phyloP scores from a whole-genome alignment of 306 rosid genomes.

The Cercis canadensis region DNA sequence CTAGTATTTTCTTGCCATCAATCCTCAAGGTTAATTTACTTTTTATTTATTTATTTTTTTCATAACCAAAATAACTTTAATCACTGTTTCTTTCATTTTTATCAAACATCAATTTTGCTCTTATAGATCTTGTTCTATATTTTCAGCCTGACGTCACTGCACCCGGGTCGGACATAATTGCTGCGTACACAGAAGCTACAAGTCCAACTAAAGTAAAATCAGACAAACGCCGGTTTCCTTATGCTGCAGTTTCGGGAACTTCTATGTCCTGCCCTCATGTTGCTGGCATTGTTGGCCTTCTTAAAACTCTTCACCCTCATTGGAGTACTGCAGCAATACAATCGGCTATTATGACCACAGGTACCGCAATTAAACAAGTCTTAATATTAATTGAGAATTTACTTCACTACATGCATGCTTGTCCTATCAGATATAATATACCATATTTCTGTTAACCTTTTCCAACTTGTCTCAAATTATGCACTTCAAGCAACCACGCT shows the following conservation, averaged over 20 bases:
- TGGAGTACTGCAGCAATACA: slow-evolving; percentile 73
- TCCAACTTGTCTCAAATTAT: not conserved
- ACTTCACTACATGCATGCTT: too few relatives aligned
- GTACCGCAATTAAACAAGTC: slow-evolving; percentile 13
- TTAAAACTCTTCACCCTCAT: slow-evolving; percentile 57
- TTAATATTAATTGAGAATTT: not conserved
- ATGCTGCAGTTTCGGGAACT: slow-evolving; percentile 48
- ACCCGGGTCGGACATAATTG: slow-evolving; percentile 64
- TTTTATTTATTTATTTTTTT: too few relatives aligned
- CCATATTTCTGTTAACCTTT: not conserved
- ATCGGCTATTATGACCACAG: slow-evolving; percentile 77
- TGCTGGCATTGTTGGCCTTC: slow-evolving; percentile 65
- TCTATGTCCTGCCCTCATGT: slow-evolving; percentile 75
- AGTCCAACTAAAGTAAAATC: slow-evolving; percentile 28
- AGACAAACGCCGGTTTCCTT: slow-evolving; percentile 52
- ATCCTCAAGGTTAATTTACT: slow-evolving; percentile 62
- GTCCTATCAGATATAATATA: not conserved
- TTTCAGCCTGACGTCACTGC: slow-evolving; percentile 74
- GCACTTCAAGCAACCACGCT: slow-evolving; percentile 45
- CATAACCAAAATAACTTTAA: too few relatives aligned
- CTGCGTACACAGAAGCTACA: slow-evolving; percentile 47
- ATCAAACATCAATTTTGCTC: not conserved
- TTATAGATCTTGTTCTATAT: not conserved
- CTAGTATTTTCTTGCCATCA: slow-evolving; percentile 45
- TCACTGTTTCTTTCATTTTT: not conserved